Evolutionary conservation across 140 eudicot genomes (phyloP).

Genomic region (Ambrosia hybrid): DNA sequence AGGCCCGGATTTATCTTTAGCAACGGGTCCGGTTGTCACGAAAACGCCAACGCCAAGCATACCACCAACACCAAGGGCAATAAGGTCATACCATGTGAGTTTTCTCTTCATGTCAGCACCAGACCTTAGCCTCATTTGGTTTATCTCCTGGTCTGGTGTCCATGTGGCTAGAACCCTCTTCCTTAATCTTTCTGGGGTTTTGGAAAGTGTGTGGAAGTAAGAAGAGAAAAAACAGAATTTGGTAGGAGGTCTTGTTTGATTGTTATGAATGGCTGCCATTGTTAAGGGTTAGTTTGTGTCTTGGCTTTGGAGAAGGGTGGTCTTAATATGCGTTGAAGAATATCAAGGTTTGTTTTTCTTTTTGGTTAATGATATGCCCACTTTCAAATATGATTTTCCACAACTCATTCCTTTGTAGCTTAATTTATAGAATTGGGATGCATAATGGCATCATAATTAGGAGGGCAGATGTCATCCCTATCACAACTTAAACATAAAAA

Average conservation of each 20-base stretch:
- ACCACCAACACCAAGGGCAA: constrained; percentile 77
- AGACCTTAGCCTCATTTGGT: constrained; percentile 74
- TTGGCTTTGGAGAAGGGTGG: constrained; percentile 32
- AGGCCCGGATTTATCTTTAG: constrained; percentile 56
- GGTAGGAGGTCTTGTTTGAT: constrained; percentile 32
- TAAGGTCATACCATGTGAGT: constrained; percentile 68
- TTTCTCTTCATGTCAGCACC: constrained; percentile 88
- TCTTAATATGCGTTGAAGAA: constrained; percentile 42
- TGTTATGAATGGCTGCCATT: constrained; percentile 38
- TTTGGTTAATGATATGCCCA: constrained; percentile 39
- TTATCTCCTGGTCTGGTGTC: constrained; percentile 82
- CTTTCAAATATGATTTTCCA: constrained; percentile 33
- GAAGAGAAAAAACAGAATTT: constrained; percentile 26
- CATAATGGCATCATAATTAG: constrained; percentile 27
- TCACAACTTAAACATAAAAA: background rate
- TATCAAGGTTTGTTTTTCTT: constrained; percentile 37
- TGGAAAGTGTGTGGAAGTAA: constrained; percentile 51
- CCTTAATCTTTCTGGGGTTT: constrained; percentile 59
- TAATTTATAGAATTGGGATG: constrained; percentile 24
- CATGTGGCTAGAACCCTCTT: constrained; percentile 67
- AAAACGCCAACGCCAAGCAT: constrained; percentile 92
- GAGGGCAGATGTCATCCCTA: constrained; percentile 16
- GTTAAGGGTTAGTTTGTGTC: constrained; percentile 19
- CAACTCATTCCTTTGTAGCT: background rate
- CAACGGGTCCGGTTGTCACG: constrained; percentile 72